Conservation (phyloP, 345 rosid species). For the Syzygium oleosum region DNA sequence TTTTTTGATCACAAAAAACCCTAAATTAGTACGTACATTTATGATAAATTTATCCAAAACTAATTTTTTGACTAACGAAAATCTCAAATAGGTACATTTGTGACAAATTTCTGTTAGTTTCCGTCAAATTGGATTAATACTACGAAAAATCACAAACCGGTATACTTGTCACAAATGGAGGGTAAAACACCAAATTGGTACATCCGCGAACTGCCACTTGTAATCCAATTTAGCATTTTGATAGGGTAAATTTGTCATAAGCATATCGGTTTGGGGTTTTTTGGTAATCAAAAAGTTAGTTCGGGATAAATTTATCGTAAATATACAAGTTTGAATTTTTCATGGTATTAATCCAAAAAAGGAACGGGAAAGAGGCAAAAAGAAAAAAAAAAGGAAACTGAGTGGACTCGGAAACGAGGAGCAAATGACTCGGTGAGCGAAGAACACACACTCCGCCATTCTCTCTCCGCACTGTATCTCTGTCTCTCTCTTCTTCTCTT, state of each 20-base stretch:
- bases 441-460: background rate
- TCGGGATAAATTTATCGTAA: rapidly evolving
- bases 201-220: no score
- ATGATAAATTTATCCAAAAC: no score
- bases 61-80: no score
- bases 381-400: background rate
- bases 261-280: rapidly evolving
- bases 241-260: rapidly evolving
- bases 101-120: no score
- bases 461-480: background rate
- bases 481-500: background rate
- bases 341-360: background rate
- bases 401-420: background rate
- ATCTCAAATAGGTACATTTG: no score
- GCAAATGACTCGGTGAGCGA: background rate
- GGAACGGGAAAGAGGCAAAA: no score
- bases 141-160: no score
- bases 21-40: no score
- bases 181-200: rapidly evolving
- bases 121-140: no score
- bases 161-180: rapidly evolving
- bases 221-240: rapidly evolving
- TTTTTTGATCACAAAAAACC: no score
- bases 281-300: background rate
- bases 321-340: background rate